These are phyloP conservation scores for Cladophialophora immunda DNA, from an alignment of 2,329 filamentous ascomycete genomes.

Conservation along the genomic window DNA sequence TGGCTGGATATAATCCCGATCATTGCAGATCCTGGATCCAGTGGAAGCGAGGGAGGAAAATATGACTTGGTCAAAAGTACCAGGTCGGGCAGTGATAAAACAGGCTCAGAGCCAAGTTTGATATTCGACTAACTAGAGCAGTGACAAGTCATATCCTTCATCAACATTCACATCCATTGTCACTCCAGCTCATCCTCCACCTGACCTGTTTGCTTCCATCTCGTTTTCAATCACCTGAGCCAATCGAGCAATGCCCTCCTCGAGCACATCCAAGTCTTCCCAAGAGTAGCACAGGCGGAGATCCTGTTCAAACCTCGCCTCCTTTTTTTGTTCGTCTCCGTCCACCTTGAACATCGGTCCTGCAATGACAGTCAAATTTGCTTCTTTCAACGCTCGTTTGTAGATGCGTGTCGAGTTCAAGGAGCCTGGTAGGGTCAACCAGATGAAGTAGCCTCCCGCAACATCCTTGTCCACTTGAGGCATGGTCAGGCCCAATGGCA, in stretches of 20 bases:
- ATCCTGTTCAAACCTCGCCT: conserved; percentile 65
- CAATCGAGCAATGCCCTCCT: conserved; percentile 73
- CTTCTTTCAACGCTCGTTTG: conserved; percentile 65
- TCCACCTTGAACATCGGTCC: conserved; percentile 75
- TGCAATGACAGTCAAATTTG: conserved; percentile 72
- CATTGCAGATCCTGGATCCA: conserved; percentile 6
- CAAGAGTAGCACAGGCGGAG: conserved; percentile 77
- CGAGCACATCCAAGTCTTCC: conserved; percentile 71
- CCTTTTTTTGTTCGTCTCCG: conserved; percentile 60
- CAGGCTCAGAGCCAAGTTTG: background rate
- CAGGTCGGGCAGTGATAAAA: background rate
- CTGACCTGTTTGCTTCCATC: conserved; percentile 14
- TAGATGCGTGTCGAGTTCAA: conserved; percentile 66
- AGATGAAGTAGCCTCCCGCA: conserved; percentile 87
- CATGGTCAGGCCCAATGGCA: conserved; percentile 69
- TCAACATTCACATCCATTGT: conserved; percentile 4
- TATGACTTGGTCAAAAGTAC: background rate
- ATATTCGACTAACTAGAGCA: background rate
- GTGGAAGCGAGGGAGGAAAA: background rate
- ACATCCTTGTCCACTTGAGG: conserved; percentile 53
- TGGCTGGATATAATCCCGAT: conserved; percentile 7
- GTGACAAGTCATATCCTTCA: conserved; percentile 15
- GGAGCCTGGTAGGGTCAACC: conserved; percentile 70
- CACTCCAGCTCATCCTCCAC: conserved; percentile 7
- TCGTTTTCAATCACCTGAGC: conserved; percentile 51